Base-by-base conservation (phyloP, 768 basidiomycete species). In the Coprinopsis strossmayeri region DNA sequence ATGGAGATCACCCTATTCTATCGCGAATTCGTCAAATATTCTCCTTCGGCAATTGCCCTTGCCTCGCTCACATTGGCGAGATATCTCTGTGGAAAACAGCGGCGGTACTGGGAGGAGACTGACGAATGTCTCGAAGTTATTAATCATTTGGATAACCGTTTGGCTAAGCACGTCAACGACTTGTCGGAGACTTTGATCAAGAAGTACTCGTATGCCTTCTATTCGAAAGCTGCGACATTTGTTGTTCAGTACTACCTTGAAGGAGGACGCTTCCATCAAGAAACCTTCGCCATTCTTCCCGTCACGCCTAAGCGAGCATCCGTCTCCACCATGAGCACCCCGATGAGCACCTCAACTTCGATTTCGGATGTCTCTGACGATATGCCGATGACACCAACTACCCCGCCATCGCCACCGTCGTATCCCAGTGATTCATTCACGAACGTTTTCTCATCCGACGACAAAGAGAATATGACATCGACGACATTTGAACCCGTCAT, bases 1-100 rank as follows among this genome's bases (percentile, higher is more conserved):
- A 99, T 99, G 96, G 96, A 99, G 68, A 92, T 97, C 60, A 97
- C 96, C 25, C 81, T 99, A 45, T 98, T 97, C 73, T 88, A 97
- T 67, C 84, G 92, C 50, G 96, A 98, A 63, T 98, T 94, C 66
- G 75, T 96, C 67, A 82, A 82, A 59, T 87, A 82, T 62, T 70
- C 82, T 5, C 84, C 95, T 1, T 94, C 90, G 1, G 78, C 87
- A 34, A 86, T 97, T 61, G 95, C 96, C 27, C 69, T 82, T n/a
- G 96, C 88, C 43, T 80, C 93, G 18, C 72, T 98, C 56, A 86
- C 90, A 3, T 78, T 98, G 39, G 89, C 96, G 3, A 81, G 93
- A 44, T 89, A 80, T 70, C 77, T 97, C 42, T 91, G 91, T 57
- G 85, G 84, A 53, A 87, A 88, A 65, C 65, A 81, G 30, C 82